Evolutionary conservation across 2,329 filamentous ascomycete species (phyloP), one percentile per base, ranked within the genome.

Genomic region (Colletotrichum agaves): DNA sequence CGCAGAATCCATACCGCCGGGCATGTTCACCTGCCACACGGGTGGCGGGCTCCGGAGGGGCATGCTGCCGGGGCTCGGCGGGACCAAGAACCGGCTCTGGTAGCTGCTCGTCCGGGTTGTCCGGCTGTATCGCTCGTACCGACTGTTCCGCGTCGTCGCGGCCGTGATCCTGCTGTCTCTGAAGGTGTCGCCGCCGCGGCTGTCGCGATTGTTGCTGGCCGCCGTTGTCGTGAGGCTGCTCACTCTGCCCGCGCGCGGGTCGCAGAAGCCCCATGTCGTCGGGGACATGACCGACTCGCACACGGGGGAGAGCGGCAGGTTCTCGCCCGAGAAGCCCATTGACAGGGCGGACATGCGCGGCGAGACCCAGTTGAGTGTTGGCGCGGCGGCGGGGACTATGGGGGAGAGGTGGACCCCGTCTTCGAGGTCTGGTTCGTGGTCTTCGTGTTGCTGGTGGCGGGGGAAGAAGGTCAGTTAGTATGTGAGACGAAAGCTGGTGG

Each of bases 341-440:
- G 67, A 70, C 5, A 70, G 23, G 49, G 64, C 60, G 11, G 67
- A 70, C 64, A 70, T 56, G 53, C 67, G 67, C 31, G 67, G 67
- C 0, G 64, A 68, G 8, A 53, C 39, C 67, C 67, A 70, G 23
- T 70, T 57, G 7, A 70, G 33, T 3, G 60, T 68, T 37, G 67
- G 67, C 13, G 67, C 59, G 8, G 27, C 11, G 3, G 64, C 12
- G 39, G 27, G 35, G 10, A 37, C 7, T 12, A 55, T 52, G 15
- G 60, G 67, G 6, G 60, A 17, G 11, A 63, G n/a, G 21, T 53
- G 21, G 12, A 60, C n/a, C 35, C 60, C 53, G 31, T 61, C 55
- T 37, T 70, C 64, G 13, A 52, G 23, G 39, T 69, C 67, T 12
- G 47, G 27, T 11, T 44, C 57, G n/a, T 17, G 37, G 6, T 50